Percentiles rank a stretch among this genome's conserved stretches.
phyloP scores from a whole-genome alignment of 208 protist species.

The Leishmania lainsoni region DNA sequence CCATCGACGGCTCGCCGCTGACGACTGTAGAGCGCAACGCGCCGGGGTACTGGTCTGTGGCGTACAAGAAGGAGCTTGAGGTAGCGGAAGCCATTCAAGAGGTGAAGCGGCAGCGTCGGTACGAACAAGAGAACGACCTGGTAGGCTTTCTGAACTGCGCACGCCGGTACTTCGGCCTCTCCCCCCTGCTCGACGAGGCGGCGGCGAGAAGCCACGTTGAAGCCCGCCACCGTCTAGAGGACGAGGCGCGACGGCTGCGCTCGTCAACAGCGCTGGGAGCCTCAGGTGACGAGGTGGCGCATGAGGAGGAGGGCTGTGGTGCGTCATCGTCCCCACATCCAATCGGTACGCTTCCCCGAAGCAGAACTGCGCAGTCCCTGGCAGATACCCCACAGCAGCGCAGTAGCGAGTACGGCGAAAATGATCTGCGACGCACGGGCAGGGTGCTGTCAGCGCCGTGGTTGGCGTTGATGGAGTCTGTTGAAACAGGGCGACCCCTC shows the following conservation, averaged over 20 bases:
- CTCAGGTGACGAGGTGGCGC: not conserved
- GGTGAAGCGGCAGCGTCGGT: conserved; percentile 51
- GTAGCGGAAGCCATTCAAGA: conserved; percentile 72
- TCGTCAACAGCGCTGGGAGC: not conserved
- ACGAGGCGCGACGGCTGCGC: conserved; percentile 31
- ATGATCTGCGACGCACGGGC: not conserved
- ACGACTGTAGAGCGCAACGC: conserved; percentile 41
- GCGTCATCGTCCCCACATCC: conserved; percentile 3
- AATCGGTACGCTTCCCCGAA: conserved; percentile 8
- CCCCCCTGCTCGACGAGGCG: conserved; percentile 54
- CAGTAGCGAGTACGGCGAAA: not conserved
- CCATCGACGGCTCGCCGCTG: conserved; percentile 75
- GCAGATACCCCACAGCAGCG: not conserved
- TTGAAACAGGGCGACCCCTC: conserved; percentile 66
- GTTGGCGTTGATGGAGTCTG: conserved; percentile 66
- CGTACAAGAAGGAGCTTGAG: conserved; percentile 74
- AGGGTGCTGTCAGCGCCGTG: conserved; percentile 44
- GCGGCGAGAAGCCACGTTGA: conserved; percentile 45
- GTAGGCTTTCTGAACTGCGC: conserved; percentile 45
- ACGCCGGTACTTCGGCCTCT: conserved; percentile 49
- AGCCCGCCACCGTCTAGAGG: conserved; percentile 37
- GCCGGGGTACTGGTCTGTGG: conserved; percentile 44
- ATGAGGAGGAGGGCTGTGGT: not conserved
- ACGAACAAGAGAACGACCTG: conserved; percentile 64
- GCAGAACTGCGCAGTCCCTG: not conserved